Conservation (phyloP, 345 rosid genomes). For the Boechera retrofracta region DNA sequence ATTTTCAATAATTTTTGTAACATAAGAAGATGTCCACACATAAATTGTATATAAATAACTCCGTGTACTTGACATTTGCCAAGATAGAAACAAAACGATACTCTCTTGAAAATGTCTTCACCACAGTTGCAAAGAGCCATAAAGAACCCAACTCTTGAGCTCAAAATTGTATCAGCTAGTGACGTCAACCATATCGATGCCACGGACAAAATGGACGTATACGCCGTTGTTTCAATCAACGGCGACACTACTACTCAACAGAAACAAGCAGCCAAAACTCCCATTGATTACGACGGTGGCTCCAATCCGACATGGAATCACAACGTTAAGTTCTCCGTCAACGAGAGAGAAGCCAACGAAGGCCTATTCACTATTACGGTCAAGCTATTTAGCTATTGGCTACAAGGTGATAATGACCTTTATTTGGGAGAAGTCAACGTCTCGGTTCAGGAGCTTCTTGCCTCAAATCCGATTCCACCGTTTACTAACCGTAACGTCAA, state of each 20-base stretch:
- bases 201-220: constrained; percentile 70
- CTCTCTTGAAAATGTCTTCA: constrained; percentile 24
- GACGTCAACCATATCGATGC: constrained; percentile 61
- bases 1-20: not conserved
- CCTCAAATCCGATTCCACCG: constrained; percentile 40
- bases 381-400: constrained; percentile 65
- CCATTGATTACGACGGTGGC: constrained; percentile 57
- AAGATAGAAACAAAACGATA: not conserved
- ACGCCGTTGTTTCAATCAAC: constrained; percentile 62
- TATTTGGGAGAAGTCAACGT: constrained; percentile 66
- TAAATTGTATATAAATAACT: not conserved
- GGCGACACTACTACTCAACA: constrained; percentile 48
- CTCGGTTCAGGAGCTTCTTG: constrained; percentile 66
- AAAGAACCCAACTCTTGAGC: constrained; percentile 48
- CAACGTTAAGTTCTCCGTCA: constrained; percentile 61
- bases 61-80: not conserved
- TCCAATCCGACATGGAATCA: constrained; percentile 74
- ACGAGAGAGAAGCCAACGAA: constrained; percentile 54
- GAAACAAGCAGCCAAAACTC: constrained; percentile 57
- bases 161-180: constrained; percentile 32
- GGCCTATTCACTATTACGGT: constrained; percentile 51
- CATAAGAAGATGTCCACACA: constrained; percentile 2
- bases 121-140: constrained; percentile 36
- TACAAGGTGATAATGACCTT: constrained; percentile 64
- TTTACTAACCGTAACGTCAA: constrained; percentile 36